Conservation (phyloP, 169 alveolate genomes). For the Cryptosporidium baileyi region DNA sequence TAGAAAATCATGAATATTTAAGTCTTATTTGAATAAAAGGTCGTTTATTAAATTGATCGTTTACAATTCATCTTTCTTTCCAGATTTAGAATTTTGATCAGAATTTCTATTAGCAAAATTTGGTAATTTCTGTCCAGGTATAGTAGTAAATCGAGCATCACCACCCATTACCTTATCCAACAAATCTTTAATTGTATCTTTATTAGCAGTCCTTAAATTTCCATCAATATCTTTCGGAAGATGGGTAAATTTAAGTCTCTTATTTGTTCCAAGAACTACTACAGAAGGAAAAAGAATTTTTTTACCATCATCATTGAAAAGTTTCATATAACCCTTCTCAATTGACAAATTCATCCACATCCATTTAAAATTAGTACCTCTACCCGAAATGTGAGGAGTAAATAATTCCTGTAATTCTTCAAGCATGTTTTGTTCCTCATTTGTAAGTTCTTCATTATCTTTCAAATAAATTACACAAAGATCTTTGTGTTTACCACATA, state of each 20-base stretch:
- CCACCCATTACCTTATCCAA: constrained; percentile 86
- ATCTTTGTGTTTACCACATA: constrained; percentile 83
- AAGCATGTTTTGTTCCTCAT: constrained; percentile 81
- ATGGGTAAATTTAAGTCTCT: constrained; percentile 79
- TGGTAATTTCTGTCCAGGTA: constrained; percentile 81
- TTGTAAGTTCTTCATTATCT: constrained; percentile 75
- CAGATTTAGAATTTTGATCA: background rate
- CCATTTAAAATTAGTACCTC: constrained; percentile 81
- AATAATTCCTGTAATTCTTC: constrained; percentile 80
- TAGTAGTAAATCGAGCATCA: constrained; percentile 82
- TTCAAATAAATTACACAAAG: constrained; percentile 83
- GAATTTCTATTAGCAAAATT: constrained; percentile 67
- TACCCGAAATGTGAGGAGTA: constrained; percentile 82
- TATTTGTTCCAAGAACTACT: constrained; percentile 83
- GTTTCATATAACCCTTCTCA: constrained; percentile 79
- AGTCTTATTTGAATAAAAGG: too few species aligned
- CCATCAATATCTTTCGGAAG: constrained; percentile 71
- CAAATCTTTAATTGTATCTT: constrained; percentile 77
- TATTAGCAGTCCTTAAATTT: constrained; percentile 76
- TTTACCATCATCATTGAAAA: constrained; percentile 72
- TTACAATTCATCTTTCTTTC: constrained; percentile 39
- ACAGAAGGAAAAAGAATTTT: constrained; percentile 79
- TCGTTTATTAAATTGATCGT: too few species aligned
- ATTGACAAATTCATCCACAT: constrained; percentile 85
- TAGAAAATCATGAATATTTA: too few species aligned